Evolutionary conservation across 768 basidiomycete genomes (phyloP).

Genomic region (Tylopilus sp.): DNA sequence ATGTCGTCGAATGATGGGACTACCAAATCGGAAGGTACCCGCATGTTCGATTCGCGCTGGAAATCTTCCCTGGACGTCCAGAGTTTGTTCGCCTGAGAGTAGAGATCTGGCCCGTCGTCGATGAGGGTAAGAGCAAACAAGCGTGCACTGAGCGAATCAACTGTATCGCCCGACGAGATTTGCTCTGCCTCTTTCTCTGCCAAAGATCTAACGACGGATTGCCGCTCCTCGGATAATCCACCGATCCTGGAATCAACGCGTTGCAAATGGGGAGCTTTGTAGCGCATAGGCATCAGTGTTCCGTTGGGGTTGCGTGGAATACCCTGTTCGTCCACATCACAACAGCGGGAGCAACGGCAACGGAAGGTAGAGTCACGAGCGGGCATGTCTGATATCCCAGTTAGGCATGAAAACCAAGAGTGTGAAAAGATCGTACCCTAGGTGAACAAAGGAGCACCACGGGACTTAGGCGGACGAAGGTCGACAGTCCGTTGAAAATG

Average conservation of each 20-base stretch:
- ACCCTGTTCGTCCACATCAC: not conserved
- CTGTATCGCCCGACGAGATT: too few species aligned
- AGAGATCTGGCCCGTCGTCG: not conserved
- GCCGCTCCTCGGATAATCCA: not conserved
- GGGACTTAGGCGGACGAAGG: too few species aligned
- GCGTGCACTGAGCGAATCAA: too few species aligned
- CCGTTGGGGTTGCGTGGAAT: not conserved
- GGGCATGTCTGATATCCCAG: not conserved
- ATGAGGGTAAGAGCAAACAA: not conserved
- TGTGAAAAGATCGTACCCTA: not conserved
- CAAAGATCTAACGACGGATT: not conserved
- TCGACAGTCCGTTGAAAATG: too few species aligned
- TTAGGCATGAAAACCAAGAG: not conserved
- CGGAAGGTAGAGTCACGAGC: not conserved
- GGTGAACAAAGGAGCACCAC: too few species aligned
- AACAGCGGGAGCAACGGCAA: not conserved
- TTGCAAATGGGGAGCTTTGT: not conserved
- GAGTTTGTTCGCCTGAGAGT: not conserved
- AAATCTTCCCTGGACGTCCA: slow-evolving; percentile 1
- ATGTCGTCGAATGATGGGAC: not conserved
- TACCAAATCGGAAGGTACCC: not conserved
- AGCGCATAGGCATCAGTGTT: not conserved
- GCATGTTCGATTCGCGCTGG: not conserved
- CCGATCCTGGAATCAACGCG: not conserved
- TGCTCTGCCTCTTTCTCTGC: too few species aligned